These are phyloP conservation scores for Stipa capillata DNA, from an alignment of 176 grass and related monocot genomes.

Conservation along the genomic window DNA sequence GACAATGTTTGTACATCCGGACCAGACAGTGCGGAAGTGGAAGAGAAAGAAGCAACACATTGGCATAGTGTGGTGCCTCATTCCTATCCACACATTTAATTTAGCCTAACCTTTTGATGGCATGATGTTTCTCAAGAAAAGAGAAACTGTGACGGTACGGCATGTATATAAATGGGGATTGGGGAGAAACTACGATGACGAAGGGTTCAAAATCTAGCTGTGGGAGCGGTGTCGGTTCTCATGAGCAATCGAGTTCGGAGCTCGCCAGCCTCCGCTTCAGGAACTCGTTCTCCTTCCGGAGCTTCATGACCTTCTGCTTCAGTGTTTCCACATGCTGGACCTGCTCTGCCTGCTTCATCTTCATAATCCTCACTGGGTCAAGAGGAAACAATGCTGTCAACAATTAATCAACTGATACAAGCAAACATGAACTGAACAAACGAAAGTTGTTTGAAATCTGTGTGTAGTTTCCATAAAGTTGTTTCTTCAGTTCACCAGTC, in stretches of 20 bases:
- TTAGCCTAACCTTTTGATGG: too few relatives aligned
- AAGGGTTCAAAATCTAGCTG: not conserved
- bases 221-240: not conserved
- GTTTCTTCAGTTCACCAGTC: not conserved
- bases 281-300: constrained; percentile 82
- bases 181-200: not conserved
- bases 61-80: not conserved
- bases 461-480: not conserved
- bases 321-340: constrained; percentile 66
- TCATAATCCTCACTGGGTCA: constrained; percentile 45
- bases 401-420: too few relatives aligned
- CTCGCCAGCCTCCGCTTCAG: constrained; percentile 60
- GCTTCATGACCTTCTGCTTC: constrained; percentile 95
- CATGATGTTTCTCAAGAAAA: too few relatives aligned
- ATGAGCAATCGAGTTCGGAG: constrained; percentile 35
- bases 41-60: not conserved
- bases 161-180: not conserved
- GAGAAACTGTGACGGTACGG: not conserved
- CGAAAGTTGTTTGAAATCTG: not conserved
- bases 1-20: not conserved
- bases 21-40: not conserved
- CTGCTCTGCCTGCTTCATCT: constrained; percentile 68
- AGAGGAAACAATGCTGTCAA: too few relatives aligned
- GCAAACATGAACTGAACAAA: too few relatives aligned
- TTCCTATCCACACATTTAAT: not conserved